Percentiles rank a stretch among this genome's conserved stretches.
These are phyloP conservation scores for Austropuccinia psidii DNA, from an alignment of 1,284 basidiomycete species.

Conservation along the genomic window DNA sequence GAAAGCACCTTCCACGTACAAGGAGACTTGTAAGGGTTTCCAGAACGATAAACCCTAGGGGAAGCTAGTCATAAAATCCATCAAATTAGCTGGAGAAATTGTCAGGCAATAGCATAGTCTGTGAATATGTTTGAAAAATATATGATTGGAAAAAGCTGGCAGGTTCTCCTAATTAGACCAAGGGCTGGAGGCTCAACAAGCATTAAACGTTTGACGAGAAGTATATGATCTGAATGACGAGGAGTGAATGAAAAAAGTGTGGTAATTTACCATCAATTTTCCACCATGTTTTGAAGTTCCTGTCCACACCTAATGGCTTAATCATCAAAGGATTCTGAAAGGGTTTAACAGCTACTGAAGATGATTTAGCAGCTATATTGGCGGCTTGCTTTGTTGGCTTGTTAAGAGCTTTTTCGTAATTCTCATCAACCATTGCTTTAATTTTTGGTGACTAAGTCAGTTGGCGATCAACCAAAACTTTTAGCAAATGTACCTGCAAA, in stretches of 20 bases:
- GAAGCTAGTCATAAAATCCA: conserved; percentile 14
- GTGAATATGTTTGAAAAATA: too few species aligned
- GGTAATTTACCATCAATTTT: conserved; percentile 34
- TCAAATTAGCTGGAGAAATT: too few species aligned
- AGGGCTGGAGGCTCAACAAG: too few species aligned
- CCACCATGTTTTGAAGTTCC: conserved; percentile 33
- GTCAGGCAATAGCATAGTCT: too few species aligned
- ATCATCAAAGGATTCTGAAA: conserved; percentile 26
- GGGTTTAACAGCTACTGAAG: neutral
- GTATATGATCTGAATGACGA: neutral
- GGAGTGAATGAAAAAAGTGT: neutral
- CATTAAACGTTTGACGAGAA: too few species aligned
- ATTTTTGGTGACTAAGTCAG: conserved; percentile 31
- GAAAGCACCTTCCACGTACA: conserved; percentile 24
- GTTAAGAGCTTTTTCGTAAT: conserved; percentile 19
- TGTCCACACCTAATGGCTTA: conserved; percentile 26
- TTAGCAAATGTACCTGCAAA: conserved; percentile 26
- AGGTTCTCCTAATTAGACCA: too few species aligned
- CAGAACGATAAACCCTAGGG: conserved; percentile 30
- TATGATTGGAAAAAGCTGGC: too few species aligned
- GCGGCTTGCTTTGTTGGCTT: conserved; percentile 25
- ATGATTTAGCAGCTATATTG: too few species aligned
- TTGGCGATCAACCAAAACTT: conserved; percentile 33
- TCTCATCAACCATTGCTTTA: conserved; percentile 20
- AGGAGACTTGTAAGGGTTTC: conserved; percentile 25